Evolutionary conservation across 2,329 filamentous ascomycete species (phyloP).

Genomic region (Neofusicoccum cordaticola): DNA sequence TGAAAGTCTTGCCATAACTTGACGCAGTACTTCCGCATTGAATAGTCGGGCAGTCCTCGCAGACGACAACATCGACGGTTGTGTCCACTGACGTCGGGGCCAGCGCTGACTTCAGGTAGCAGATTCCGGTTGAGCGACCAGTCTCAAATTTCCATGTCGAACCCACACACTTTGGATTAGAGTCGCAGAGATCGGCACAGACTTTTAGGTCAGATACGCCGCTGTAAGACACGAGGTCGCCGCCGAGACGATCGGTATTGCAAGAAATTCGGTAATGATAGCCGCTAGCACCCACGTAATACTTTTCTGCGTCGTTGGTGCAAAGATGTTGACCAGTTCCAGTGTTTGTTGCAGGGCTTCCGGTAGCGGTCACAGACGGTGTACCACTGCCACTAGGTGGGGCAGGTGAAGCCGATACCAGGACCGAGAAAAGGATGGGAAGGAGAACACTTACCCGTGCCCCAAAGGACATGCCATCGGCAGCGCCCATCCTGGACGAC

Average conservation of each 20-base stretch:
- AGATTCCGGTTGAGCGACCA: neutral
- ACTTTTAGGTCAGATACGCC: neutral
- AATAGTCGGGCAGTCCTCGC: neutral
- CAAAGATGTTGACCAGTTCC: neutral
- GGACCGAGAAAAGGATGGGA: neutral
- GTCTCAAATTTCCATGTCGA: neutral
- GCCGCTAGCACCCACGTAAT: neutral
- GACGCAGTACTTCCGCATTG: neutral
- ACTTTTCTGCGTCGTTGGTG: neutral
- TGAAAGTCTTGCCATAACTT: neutral
- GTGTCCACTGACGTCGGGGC: neutral
- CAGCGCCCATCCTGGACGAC: conserved; percentile 3
- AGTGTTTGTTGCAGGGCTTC: neutral
- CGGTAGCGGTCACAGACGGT: neutral
- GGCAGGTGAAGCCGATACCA: neutral
- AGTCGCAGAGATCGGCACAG: neutral
- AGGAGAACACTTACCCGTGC: neutral
- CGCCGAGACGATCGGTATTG: neutral
- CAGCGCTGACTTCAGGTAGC: neutral
- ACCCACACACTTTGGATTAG: neutral
- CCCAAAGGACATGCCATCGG: neutral
- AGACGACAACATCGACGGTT: neutral
- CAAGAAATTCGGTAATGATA: conserved; percentile 7
- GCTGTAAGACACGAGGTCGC: neutral
- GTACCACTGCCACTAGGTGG: neutral